Conservation (phyloP, 2,329 filamentous ascomycete species). For the Aspergillus hiratsukae region DNA sequence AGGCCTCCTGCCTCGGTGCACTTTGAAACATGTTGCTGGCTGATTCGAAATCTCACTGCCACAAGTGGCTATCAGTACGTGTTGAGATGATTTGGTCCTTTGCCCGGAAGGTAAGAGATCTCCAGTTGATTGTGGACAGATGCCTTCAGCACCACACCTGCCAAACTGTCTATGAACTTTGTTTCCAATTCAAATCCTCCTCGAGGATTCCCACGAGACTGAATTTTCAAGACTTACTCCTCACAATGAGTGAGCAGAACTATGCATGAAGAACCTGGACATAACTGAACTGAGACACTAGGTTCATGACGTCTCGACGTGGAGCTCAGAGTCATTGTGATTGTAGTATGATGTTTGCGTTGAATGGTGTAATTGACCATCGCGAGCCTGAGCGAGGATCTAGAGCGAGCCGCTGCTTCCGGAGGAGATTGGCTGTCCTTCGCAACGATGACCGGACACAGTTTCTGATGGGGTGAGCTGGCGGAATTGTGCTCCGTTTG, state of each 20-base stretch:
- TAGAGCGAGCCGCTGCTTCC: background rate
- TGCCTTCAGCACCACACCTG: background rate
- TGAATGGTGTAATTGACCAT: background rate
- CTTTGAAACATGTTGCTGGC: slow-evolving; percentile 19
- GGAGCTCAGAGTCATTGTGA: background rate
- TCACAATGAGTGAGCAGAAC: background rate
- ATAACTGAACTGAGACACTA: background rate
- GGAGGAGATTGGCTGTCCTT: background rate
- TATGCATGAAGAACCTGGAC: background rate
- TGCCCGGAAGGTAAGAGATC: background rate
- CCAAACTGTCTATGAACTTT: background rate
- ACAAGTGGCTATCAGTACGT: background rate
- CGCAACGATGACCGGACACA: background rate
- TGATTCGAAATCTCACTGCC: background rate
- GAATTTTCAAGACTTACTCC: background rate
- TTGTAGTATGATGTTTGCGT: background rate
- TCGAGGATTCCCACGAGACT: background rate
- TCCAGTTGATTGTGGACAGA: background rate
- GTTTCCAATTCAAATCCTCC: background rate
- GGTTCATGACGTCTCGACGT: background rate
- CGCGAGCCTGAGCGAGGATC: background rate
- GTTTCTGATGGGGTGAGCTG: background rate
- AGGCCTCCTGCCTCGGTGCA: slow-evolving; percentile 5
- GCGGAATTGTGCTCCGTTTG: background rate
- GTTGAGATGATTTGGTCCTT: background rate